Evolutionary conservation across 192 early-diverging fungal genomes (phyloP), one percentile per base, ranked within the genome.

Genomic region (Podila minutissima): DNA sequence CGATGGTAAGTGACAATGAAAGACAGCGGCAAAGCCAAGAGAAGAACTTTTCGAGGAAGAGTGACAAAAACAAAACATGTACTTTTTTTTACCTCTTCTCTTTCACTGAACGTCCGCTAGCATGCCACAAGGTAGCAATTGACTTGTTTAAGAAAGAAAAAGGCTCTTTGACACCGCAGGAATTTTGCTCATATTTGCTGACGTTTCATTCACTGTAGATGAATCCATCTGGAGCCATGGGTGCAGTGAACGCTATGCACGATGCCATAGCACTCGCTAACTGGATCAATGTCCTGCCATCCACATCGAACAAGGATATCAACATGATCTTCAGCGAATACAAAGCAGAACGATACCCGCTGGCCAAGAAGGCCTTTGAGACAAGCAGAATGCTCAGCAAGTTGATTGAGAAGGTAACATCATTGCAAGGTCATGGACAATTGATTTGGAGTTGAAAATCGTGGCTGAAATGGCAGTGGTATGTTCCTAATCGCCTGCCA

Each of bases 251-350:
- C 4, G 75, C 64, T 1, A 59, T 78, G 50, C 75, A 78, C 4
- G 75, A 78, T 24, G 75, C 69, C 13, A 59, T 71, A 3, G 13
- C 35, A 6, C 58, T 75, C 19, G 66, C 74, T 33, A 75, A 75
- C 12, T 75, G 66, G 65, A 75, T 75, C 32, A 50, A 71, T 19
- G 57, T 59, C 33, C 41, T 67, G 5, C n/a, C 69, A 1, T 66
- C 69, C n/a, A 22, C 55, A 2, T 17, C 46, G 5, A 50, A 31
- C 12, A 46, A 66, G 11, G 57, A 61, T 0, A 38, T 46, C 6
- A 64, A 71, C 17, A 33, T 24, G 24, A 24, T 32, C 19, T 78
- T 78, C 59, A 35, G 46, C 13, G 58, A 62, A 6, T 78, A 78
- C 64, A 22, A 62, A 13, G 59, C 37, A 3, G 64, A 71, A 28